Base-by-base conservation (phyloP, 2,329 filamentous ascomycete species). In the Scleromitrula shiraiana region DNA sequence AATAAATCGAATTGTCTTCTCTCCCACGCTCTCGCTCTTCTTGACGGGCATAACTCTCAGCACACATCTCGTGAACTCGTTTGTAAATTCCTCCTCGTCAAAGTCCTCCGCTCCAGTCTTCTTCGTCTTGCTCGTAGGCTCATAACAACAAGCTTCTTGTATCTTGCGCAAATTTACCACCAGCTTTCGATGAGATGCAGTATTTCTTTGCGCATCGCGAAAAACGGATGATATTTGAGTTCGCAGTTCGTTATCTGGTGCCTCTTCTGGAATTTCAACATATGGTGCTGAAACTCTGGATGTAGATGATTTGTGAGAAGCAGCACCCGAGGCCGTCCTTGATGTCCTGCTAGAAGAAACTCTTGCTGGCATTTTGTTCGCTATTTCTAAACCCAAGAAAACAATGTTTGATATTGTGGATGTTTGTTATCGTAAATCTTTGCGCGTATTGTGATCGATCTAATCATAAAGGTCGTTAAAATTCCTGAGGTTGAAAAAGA, bases 1-100 rank as follows among this genome's bases (percentile, higher is more conserved):
- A 53, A 94, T 70, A 64, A 98, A 98, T 38, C 86, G 80, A 50
- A 97, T 78, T 14, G 85, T 77, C 59, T 87, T 82, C 65, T 97
- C 91, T 20, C 89, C 93, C 2, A 87, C 90, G 12, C 78, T 75
- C 68, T 98, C 93, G 30, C 86, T 84, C 73, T 96, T 97, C 73
- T 91, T 95, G 50, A 97, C 82, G 1, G 84, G 79, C 72, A 98
- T 78, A 42, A 91, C 77, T 47, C 89, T 78, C 57, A 94, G 67
- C 20, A 95, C 76, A 62, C 89, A 96, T 62, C 93, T 78, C 49
- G 82, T 77, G 49, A 97, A 81, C 65, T 98, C 91, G 23, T 74
- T 70, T 60, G 93, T 95, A 70, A 98, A 97, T 50, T 93, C 83
- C 41, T 83, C 77, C 65, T 95, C 89, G 37, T 88, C 82, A 53